These are phyloP conservation scores for Fusarium sp. DNA, from an alignment of 2,329 filamentous ascomycete genomes.

Conservation along the genomic window DNA sequence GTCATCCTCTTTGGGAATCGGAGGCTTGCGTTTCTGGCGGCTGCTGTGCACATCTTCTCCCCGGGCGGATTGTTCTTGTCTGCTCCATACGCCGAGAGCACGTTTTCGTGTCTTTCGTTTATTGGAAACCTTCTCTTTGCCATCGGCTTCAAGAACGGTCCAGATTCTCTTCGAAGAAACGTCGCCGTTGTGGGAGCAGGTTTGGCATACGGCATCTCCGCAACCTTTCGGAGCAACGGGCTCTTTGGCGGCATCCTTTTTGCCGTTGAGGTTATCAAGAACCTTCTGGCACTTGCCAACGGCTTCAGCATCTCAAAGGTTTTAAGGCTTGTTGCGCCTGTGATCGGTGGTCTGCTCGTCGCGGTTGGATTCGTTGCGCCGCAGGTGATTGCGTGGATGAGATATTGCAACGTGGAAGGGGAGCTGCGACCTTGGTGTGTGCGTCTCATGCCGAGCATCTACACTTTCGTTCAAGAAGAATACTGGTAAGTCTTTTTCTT, in stretches of 20 bases:
- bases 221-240: constrained; percentile 85
- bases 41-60: constrained; percentile 83
- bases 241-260: constrained; percentile 84
- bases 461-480: constrained; percentile 85
- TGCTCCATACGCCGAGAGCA: constrained; percentile 84
- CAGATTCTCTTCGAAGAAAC: constrained; percentile 53
- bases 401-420: constrained; percentile 68
- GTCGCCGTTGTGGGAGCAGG: constrained; percentile 72
- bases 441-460: constrained; percentile 83
- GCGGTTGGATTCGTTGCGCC: constrained; percentile 76
- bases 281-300: constrained; percentile 42
- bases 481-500: constrained; percentile 76
- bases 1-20: constrained; percentile 63
- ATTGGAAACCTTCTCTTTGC: constrained; percentile 78
- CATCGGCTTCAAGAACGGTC: constrained; percentile 52
- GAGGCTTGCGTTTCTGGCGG: constrained; percentile 75
- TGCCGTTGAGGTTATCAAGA: constrained; percentile 68
- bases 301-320: constrained; percentile 53
- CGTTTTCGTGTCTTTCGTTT: constrained; percentile 84
- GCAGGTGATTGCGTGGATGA: constrained; percentile 79
- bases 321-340: constrained; percentile 67
- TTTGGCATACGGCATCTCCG: constrained; percentile 76
- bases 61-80: constrained; percentile 92
- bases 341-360: constrained; percentile 75
- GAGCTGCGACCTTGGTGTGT: constrained; percentile 78